Percentiles rank a stretch among this genome's conserved stretches.
phyloP scores from a whole-genome alignment of 2,329 filamentous ascomycete genomes.

The Ophiostoma quercus region DNA sequence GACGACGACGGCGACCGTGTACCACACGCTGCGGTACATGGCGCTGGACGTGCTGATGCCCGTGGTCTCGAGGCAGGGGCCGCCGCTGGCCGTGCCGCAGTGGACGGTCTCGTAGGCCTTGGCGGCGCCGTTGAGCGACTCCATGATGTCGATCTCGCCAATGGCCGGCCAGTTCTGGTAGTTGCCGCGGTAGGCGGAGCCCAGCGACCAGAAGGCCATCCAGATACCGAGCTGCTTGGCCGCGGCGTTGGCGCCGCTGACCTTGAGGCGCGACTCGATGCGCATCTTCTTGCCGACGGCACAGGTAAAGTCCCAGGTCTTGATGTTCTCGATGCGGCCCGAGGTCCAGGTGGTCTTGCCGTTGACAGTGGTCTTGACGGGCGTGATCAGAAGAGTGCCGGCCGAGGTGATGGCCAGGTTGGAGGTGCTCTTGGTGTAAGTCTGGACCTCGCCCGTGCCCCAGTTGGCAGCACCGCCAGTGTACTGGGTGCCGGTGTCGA shows the following conservation, averaged over 20 bases:
- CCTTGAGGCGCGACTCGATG: conserved; percentile 38
- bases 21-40: conserved; percentile 35
- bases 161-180: conserved; percentile 40
- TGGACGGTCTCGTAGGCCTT: conserved; percentile 39
- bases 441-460: conserved; percentile 47
- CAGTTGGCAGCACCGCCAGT: conserved; percentile 43
- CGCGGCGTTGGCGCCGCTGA: conserved; percentile 32
- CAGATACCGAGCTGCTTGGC: conserved; percentile 39
- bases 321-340: conserved; percentile 40
- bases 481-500: conserved; percentile 44
- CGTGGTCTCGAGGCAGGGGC: conserved; percentile 40
- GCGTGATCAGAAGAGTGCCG: conserved; percentile 37
- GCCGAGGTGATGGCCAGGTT: conserved; percentile 40
- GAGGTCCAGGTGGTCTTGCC: conserved; percentile 39
- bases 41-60: conserved; percentile 32
- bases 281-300: conserved; percentile 35
- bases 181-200: conserved; percentile 37
- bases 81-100: conserved; percentile 39
- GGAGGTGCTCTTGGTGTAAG: conserved; percentile 38
- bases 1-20: conserved; percentile 47
- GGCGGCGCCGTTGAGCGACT: conserved; percentile 39
- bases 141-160: conserved; percentile 45
- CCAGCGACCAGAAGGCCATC: conserved; percentile 46
- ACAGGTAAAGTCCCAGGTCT: conserved; percentile 36
- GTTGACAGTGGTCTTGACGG: conserved; percentile 28